Evolutionary conservation across 352 stramenopile species (phyloP).

Genomic region (Phytopythium ostracodes): DNA sequence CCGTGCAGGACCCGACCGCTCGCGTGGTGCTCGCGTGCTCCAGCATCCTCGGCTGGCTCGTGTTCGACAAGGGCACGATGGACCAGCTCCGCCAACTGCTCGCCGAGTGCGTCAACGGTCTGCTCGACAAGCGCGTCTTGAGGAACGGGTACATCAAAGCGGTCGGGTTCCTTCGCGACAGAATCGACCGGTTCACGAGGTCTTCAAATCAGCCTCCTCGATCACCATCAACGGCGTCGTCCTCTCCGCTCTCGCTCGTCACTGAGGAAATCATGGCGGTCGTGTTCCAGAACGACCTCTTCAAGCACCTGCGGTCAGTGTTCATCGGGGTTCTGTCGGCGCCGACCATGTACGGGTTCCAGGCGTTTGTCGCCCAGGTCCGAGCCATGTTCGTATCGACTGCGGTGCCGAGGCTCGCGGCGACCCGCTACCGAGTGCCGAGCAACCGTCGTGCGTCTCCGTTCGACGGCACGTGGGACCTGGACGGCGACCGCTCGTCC

Average conservation of each 20-base stretch:
- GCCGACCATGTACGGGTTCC: slow-evolving; percentile 31
- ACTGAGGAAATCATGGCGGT: slow-evolving; percentile 30
- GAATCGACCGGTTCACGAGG: slow-evolving; percentile 21
- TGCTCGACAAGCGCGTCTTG: slow-evolving; percentile 29
- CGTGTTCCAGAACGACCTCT: slow-evolving; percentile 29
- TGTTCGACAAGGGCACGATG: slow-evolving; percentile 25
- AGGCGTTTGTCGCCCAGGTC: slow-evolving; percentile 32
- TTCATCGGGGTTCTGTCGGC: slow-evolving; percentile 24
- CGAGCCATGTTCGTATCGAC: slow-evolving; percentile 21
- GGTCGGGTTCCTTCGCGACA: slow-evolving; percentile 20
- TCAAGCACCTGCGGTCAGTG: slow-evolving; percentile 21
- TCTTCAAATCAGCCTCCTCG: neutral
- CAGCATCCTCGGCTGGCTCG: slow-evolving; percentile 23
- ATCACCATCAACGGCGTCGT: neutral
- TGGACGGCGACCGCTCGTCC: slow-evolving; percentile 18
- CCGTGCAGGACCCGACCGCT: slow-evolving; percentile 7
- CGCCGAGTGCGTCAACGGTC: slow-evolving; percentile 11
- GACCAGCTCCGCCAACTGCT: slow-evolving; percentile 22
- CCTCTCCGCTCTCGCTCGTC: slow-evolving; percentile 17
- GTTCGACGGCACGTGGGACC: slow-evolving; percentile 26
- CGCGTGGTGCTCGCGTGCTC: slow-evolving; percentile 20
- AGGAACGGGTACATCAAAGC: slow-evolving; percentile 25
- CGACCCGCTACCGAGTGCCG: neutral
- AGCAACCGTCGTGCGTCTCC: slow-evolving; percentile 10
- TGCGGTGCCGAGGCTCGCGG: neutral